Evolutionary conservation across 2,329 filamentous ascomycete genomes (phyloP), one percentile per base, ranked within the genome.

Genomic region (Cladophialophora psammophila): DNA sequence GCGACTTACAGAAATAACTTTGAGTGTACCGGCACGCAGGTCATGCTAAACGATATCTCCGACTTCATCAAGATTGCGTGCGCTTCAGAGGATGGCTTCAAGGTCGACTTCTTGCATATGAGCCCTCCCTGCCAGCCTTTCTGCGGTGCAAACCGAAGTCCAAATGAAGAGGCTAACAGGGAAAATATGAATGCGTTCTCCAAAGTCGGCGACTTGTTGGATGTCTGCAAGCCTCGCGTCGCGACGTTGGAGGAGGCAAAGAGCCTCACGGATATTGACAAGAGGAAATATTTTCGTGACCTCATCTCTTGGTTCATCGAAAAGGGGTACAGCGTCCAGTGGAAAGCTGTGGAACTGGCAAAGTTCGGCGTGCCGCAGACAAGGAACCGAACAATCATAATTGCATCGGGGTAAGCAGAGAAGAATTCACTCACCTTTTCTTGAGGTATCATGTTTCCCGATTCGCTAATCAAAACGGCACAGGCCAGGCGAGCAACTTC

Each of bases 211-310:
- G 76, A 84, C 3, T 76, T 93, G 0, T 78, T 94, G 0, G 77
- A 83, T 5, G 84, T 84, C 40, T 76, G 85, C 0, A 85, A 83
- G 0, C 92, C 93, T 0, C 84, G 92, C 0, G 74, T 95, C 0
- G 85, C 92, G 1, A 96, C 92, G 0, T 80, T 96, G 0, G 93
- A 96, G 72, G 90, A 96, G 74, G 94, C 92, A 0, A 88, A 87
- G 60, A 92, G 91, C 0, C 83, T 96, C 0, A 76, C 86, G 0
- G 80, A 83, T 26, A 78, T 84, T 0, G 77, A 81, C 0, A 87
- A 89, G 63, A 76, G 79, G 10, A 77, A 80, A 0, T 88, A 85
- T 60, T 89, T 93, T 55, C 81, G 84, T 45, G 78, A 82, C 0
- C 77, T 94, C 0, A 79, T 95, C 2, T 80, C 84, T 32, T 86